Conservation (phyloP, 148 eudicot genomes). For the Dianthus caryophyllus region DNA sequence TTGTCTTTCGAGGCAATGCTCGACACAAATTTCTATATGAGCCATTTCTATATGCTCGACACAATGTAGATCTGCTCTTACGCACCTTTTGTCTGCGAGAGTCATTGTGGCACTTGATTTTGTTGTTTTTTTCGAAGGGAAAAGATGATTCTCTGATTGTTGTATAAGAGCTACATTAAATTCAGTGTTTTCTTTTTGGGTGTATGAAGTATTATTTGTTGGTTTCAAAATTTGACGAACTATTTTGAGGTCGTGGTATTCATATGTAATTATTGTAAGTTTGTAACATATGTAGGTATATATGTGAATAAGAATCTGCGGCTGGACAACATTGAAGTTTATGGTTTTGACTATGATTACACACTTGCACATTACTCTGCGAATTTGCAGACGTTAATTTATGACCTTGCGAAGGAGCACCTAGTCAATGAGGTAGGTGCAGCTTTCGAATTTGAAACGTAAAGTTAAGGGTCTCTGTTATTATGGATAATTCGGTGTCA, state of each 20-base stretch:
- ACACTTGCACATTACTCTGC: constrained; percentile 94
- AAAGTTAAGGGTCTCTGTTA: background rate
- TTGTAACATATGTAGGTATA: constrained; percentile 48
- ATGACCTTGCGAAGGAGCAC: constrained; percentile 92
- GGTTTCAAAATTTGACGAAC: background rate
- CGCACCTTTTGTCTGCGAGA: no score
- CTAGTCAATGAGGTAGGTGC: constrained; percentile 85
- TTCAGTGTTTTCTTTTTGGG: background rate
- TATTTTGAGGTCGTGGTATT: constrained; percentile 14
- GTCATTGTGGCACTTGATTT: no score
- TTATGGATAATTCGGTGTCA: background rate
- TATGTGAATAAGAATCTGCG: constrained; percentile 91
- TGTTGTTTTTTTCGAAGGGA: no score
- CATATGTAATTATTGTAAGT: background rate
- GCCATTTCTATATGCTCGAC: no score
- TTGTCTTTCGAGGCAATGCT: no score
- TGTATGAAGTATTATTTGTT: background rate
- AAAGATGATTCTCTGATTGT: no score
- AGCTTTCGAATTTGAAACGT: background rate
- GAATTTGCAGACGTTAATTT: constrained; percentile 72
- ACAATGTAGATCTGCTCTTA: no score
- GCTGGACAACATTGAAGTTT: constrained; percentile 80
- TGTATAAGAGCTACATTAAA: no score
- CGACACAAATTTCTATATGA: no score
- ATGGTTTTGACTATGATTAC: constrained; percentile 97